Base-by-base conservation (phyloP, 2,329 filamentous ascomycete species). In the Coniochaeta prunicola region DNA sequence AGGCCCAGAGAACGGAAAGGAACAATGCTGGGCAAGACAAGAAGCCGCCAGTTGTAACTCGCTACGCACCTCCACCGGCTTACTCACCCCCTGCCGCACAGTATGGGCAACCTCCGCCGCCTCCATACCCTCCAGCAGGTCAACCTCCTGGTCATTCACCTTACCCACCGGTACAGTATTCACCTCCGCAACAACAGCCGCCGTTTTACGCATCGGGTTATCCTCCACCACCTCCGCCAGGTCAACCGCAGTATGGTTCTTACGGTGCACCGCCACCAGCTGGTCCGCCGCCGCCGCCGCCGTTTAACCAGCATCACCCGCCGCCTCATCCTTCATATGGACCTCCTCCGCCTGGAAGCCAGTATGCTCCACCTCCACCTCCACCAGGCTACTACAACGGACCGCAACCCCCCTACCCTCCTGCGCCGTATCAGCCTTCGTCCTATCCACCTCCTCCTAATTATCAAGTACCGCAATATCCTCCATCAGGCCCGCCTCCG, bases 1-100 rank as follows among this genome's bases (percentile, higher is more conserved):
- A 61, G 4, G 57, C 57, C 42, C 59, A 50, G 30, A 34, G 56
- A 31, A 53, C 60, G 10, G 64, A 66, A 4, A 64, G 63, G 17
- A 53, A 57, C 45, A 57, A 60, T 34, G 50, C 63, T 15, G 62
- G 63, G 28, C 59, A 62, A 33, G 65, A 68, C n/a, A 67, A 66
- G 57, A 70, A 69, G 60, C 69, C 70, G 19, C 71, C 73, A 56
- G 67, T 75, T 15, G 70, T 75, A 38, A 75, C 73, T 4, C 67
- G 70, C 50, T 75, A 74, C 59, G 66, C 66, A n/a, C 68, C 66
- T 28, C 71, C 72, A 34, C 66, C 33, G 6, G 10, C 33, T 12
- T 56, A 56, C 17, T n/a, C 26, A 17, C 54, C 54, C 12, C 53
- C 53, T 21, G 30, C 53, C 5, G 9, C 56, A 10, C 53, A 57